phyloP scores from a whole-genome alignment of 495 filamentous ascomycete genomes.

The Aspergillus sclerotioniger region DNA sequence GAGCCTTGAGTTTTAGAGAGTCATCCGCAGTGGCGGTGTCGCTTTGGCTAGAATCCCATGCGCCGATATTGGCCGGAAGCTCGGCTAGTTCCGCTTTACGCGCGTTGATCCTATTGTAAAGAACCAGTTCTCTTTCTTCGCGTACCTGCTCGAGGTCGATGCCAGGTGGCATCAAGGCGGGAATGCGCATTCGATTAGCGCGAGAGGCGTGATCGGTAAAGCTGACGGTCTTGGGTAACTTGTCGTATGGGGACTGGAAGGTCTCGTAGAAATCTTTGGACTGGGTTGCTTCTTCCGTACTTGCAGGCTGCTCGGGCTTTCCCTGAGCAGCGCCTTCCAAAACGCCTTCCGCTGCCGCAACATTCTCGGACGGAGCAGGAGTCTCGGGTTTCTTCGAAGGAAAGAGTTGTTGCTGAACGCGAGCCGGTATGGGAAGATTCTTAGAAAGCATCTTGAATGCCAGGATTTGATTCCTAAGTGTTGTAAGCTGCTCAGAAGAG shows the following conservation, averaged over 20 bases:
- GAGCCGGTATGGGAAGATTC: constrained; percentile 71
- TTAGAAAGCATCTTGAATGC: constrained; percentile 81
- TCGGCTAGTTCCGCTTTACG: constrained; percentile 79
- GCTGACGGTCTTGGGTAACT: constrained; percentile 58
- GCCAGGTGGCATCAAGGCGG: constrained; percentile 85
- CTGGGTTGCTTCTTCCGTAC: constrained; percentile 30
- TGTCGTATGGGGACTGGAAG: constrained; percentile 65
- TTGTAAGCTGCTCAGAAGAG: constrained; percentile 65
- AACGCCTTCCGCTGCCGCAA: constrained; percentile 51
- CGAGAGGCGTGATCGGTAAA: constrained; percentile 76
- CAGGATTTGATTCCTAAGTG: constrained; percentile 72
- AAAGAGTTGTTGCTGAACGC: constrained; percentile 73
- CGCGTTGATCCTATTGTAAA: constrained; percentile 84
- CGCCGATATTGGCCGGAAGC: constrained; percentile 74
- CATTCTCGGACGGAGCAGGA: constrained; percentile 54
- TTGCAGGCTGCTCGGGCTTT: constrained; percentile 32
- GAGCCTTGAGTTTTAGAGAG: constrained; percentile 78
- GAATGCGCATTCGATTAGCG: constrained; percentile 70
- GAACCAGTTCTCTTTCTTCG: constrained; percentile 79
- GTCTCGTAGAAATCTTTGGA: constrained; percentile 54
- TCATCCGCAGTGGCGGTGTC: constrained; percentile 73
- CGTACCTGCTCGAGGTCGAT: constrained; percentile 72
- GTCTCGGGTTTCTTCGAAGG: constrained; percentile 65
- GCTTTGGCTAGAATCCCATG: constrained; percentile 74
- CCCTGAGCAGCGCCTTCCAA: constrained; percentile 48